Percentiles rank a stretch among this genome's conserved stretches.
Evolutionary conservation across 257 asterid genomes (phyloP).

Genomic region (Sherardia arvensis): DNA sequence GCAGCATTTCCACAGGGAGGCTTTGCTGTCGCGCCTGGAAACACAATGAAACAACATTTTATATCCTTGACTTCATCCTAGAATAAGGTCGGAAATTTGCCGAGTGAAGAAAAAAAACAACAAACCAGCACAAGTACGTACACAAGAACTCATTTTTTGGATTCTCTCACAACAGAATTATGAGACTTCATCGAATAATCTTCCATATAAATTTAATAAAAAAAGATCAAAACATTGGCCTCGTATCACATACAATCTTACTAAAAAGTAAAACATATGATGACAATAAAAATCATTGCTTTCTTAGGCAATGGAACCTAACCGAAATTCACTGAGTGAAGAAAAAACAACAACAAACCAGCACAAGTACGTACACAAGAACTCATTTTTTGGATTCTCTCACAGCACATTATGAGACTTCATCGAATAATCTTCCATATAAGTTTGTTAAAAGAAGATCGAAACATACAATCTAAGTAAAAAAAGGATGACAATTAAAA

Average conservation of each 20-base stretch:
- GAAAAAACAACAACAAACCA: no score
- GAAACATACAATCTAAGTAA: no score
- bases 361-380: no score
- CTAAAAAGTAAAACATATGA: not conserved
- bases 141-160: not conserved
- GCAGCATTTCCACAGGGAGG: slow-evolving; percentile 35
- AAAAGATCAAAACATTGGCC: not conserved
- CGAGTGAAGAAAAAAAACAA: not conserved
- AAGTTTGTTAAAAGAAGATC: no score
- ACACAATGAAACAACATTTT: not conserved
- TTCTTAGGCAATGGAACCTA: no score
- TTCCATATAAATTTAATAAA: not conserved
- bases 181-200: not conserved
- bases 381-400: no score
- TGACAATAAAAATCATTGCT: not conserved
- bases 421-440: no score
- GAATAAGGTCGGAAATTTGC: not conserved
- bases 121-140: not conserved
- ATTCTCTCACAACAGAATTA: not conserved
- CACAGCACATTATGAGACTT: no score
- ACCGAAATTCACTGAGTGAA: no score
- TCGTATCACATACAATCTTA: not conserved
- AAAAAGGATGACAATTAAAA: no score
- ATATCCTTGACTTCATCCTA: slow-evolving; percentile 4
- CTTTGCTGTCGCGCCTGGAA: slow-evolving; percentile 50